A percentile compares a stretch with the other conserved stretches of the same genome.
Evolutionary conservation across 2,329 filamentous ascomycete genomes (phyloP).

Genomic region (Aspergillus carbonarius): DNA sequence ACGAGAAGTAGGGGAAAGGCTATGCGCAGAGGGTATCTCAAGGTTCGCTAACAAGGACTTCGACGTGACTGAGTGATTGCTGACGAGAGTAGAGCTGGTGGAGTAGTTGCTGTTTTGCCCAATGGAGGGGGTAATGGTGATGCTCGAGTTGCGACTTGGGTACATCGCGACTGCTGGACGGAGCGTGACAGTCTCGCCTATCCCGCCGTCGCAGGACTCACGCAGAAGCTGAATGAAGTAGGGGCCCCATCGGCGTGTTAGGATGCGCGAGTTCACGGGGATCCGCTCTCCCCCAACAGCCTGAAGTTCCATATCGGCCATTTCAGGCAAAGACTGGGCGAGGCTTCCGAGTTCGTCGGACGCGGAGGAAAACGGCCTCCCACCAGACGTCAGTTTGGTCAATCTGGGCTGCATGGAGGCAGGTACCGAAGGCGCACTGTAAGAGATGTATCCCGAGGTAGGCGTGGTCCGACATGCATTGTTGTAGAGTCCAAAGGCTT

Average conservation of each 20-base stretch:
- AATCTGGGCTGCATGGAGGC: constrained; percentile 53
- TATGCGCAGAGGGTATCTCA: constrained; percentile 54
- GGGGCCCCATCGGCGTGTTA: constrained; percentile 87
- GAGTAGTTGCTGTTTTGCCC: constrained; percentile 43
- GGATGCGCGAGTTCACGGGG: constrained; percentile 86
- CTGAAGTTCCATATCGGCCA: constrained; percentile 95
- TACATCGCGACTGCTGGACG: constrained; percentile 61
- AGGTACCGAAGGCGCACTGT: constrained; percentile 69
- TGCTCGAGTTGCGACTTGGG: constrained; percentile 71
- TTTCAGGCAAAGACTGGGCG: constrained; percentile 74
- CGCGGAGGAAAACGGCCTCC: constrained; percentile 70
- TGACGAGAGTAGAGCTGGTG: constrained; percentile 42
- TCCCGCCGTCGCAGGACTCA: constrained; percentile 72
- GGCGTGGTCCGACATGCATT: constrained; percentile 80
- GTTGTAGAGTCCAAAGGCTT: constrained; percentile 95
- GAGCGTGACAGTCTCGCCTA: constrained; percentile 70
- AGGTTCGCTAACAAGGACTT: constrained; percentile 43
- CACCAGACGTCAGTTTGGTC: constrained; percentile 63
- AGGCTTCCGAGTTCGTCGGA: constrained; percentile 84
- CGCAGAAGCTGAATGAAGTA: constrained; percentile 91
- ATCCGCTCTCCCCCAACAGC: constrained; percentile 89
- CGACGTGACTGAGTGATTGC: constrained; percentile 31
- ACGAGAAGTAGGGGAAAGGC: constrained; percentile 60
- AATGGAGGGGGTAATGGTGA: constrained; percentile 73
- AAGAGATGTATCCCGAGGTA: constrained; percentile 79